Evolutionary conservation across 2,329 filamentous ascomycete genomes (phyloP).

Genomic region (Pyricularia grisea): DNA sequence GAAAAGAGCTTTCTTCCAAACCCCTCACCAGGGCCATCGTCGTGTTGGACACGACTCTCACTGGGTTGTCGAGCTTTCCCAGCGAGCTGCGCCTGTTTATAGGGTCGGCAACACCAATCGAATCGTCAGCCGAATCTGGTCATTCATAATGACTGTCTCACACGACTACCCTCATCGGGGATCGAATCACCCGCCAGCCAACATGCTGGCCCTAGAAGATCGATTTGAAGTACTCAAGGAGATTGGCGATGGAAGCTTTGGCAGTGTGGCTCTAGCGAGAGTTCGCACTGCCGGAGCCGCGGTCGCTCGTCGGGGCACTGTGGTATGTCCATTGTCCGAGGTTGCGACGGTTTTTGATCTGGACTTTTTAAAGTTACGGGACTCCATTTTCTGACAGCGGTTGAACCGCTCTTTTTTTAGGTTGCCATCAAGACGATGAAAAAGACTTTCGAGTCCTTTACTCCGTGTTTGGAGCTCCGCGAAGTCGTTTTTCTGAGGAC

Average conservation of each 20-base stretch:
- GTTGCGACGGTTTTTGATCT: slow-evolving; percentile 1
- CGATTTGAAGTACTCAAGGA: slow-evolving; percentile 96
- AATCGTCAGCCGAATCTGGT: background rate
- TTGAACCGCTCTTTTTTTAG: slow-evolving; percentile 35
- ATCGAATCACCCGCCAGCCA: slow-evolving; percentile 34
- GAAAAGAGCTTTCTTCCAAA: slow-evolving; percentile 5
- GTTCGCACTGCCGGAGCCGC: slow-evolving; percentile 84
- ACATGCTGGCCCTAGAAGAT: slow-evolving; percentile 66
- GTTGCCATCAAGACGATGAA: slow-evolving; percentile 99
- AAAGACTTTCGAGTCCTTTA: slow-evolving; percentile 93
- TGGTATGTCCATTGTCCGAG: slow-evolving; percentile 52
- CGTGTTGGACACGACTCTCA: slow-evolving; percentile 2
- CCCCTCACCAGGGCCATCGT: background rate
- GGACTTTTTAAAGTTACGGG: slow-evolving; percentile 2
- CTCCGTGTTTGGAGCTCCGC: slow-evolving; percentile 81
- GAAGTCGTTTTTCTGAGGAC: slow-evolving; percentile 95
- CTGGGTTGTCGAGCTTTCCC: background rate
- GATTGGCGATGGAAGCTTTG: slow-evolving; percentile 97
- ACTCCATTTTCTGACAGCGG: background rate
- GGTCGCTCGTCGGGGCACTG: slow-evolving; percentile 79
- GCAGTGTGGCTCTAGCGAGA: slow-evolving; percentile 85
- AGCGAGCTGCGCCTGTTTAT: slow-evolving; percentile 5
- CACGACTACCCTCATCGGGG: slow-evolving; percentile 64
- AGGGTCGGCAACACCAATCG: background rate
- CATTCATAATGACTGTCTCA: slow-evolving; percentile 60